Conservation (phyloP, 306 rosid genomes). For the Sicyos baderoa region DNA sequence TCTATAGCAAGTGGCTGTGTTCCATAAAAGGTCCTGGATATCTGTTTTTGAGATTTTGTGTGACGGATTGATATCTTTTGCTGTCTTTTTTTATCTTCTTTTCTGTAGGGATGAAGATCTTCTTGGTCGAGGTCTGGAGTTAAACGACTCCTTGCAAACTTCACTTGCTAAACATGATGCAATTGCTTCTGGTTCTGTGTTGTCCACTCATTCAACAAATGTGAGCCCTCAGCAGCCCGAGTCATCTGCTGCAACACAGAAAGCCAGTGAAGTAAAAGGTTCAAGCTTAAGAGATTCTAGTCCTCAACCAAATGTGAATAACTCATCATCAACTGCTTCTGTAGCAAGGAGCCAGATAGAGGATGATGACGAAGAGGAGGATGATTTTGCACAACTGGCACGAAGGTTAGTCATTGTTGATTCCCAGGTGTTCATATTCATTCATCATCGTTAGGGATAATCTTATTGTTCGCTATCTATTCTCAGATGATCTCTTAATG, state of each 20-base stretch:
- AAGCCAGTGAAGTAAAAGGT: slow-evolving; percentile 36
- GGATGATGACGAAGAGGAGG: slow-evolving; percentile 84
- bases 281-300: slow-evolving; percentile 33
- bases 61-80: neutral
- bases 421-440: neutral
- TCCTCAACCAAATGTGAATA: slow-evolving; percentile 38
- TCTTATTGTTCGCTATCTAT: neutral
- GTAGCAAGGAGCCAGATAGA: slow-evolving; percentile 33
- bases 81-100: slow-evolving; percentile 16
- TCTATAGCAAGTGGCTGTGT: slow-evolving; percentile 2
- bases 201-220: slow-evolving; percentile 37
- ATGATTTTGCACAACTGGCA: slow-evolving; percentile 89
- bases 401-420: slow-evolving; percentile 49
- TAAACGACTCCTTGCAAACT: slow-evolving; percentile 70
- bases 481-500: neutral
- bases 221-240: slow-evolving; percentile 36
- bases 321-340: slow-evolving; percentile 28
- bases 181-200: slow-evolving; percentile 69
- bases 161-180: slow-evolving; percentile 89
- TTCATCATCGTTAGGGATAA: neutral
- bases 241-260: slow-evolving; percentile 35
- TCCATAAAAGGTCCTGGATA: neutral
- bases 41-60: neutral
- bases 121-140: slow-evolving; percentile 84
- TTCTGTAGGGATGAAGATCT: slow-evolving; percentile 80